phyloP scores from a whole-genome alignment of 257 asterid genomes.

The Ligustrum vulgare region DNA sequence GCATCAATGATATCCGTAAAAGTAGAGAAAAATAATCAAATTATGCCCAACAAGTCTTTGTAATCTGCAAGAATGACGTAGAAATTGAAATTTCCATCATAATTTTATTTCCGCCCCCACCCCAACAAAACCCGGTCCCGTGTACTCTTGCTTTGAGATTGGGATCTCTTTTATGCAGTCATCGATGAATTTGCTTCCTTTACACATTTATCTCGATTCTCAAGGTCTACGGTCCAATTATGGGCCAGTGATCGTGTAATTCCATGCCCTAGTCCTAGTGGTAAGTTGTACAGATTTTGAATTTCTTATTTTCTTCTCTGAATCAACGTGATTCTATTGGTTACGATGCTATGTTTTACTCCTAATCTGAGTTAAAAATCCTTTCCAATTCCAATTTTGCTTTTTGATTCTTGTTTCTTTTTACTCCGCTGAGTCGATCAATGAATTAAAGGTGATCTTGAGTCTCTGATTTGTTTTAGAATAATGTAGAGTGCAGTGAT shows the following conservation, averaged over 20 bases:
- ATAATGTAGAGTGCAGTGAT: not conserved
- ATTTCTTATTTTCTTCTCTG: not conserved
- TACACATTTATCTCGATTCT: not conserved
- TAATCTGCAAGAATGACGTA: conserved; percentile 1
- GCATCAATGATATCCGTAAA: not conserved
- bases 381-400: not conserved
- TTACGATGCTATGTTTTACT: not conserved
- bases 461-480: not conserved
- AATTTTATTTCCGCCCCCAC: not conserved
- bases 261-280: conserved; percentile 1
- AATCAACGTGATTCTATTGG: not conserved
- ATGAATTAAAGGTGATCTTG: not conserved
- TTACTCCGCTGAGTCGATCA: not conserved
- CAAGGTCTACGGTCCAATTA: not conserved
- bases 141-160: not conserved
- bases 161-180: not conserved
- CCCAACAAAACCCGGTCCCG: not conserved
- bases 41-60: not conserved
- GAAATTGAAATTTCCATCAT: not conserved
- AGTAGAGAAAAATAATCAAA: conserved; percentile 1
- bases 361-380: not conserved
- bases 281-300: not conserved
- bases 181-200: not conserved
- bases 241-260: not conserved
- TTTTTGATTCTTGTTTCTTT: not conserved